A percentile compares a stretch with the other conserved stretches of the same genome.
phyloP scores from a whole-genome alignment of 2,329 filamentous ascomycete genomes.

The Diaporthe aspalathi region DNA sequence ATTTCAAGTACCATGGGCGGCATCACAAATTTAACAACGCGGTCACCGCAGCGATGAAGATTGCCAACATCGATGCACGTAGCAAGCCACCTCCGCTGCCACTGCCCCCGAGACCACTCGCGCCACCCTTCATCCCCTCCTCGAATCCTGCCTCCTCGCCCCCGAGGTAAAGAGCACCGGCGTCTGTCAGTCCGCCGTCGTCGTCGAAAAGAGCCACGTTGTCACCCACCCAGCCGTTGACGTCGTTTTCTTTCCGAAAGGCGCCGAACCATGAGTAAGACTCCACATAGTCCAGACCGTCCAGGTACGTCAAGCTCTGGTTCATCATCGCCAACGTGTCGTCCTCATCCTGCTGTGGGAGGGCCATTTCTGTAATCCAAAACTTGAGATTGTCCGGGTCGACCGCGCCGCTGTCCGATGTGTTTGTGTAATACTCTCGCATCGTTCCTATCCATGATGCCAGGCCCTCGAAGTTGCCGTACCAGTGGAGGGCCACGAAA shows the following conservation, averaged over 20 bases:
- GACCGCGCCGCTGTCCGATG: slow-evolving; percentile 36
- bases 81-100: slow-evolving; percentile 6
- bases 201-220: slow-evolving; percentile 52
- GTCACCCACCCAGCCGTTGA: slow-evolving; percentile 53
- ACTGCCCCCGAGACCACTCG: slow-evolving; percentile 2
- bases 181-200: slow-evolving; percentile 52
- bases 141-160: slow-evolving; percentile 53
- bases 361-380: slow-evolving; percentile 56
- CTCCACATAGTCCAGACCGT: slow-evolving; percentile 48
- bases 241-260: slow-evolving; percentile 52
- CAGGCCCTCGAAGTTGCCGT: slow-evolving; percentile 52
- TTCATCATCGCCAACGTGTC: slow-evolving; percentile 55
- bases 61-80: slow-evolving; percentile 17
- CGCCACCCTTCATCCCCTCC: slow-evolving; percentile 45
- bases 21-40: slow-evolving; percentile 11
- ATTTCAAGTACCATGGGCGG: not conserved
- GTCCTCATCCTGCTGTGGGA: slow-evolving; percentile 50
- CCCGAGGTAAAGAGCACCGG: slow-evolving; percentile 54
- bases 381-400: slow-evolving; percentile 43
- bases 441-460: slow-evolving; percentile 51
- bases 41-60: not conserved
- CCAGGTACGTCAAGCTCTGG: slow-evolving; percentile 51
- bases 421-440: slow-evolving; percentile 48
- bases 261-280: slow-evolving; percentile 57
- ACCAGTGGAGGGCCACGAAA: slow-evolving; percentile 56